Percentiles rank a stretch among this genome's conserved stretches.
Conservation (phyloP, 2,329 filamentous ascomycete genomes). For the Clathrospora elynae region DNA sequence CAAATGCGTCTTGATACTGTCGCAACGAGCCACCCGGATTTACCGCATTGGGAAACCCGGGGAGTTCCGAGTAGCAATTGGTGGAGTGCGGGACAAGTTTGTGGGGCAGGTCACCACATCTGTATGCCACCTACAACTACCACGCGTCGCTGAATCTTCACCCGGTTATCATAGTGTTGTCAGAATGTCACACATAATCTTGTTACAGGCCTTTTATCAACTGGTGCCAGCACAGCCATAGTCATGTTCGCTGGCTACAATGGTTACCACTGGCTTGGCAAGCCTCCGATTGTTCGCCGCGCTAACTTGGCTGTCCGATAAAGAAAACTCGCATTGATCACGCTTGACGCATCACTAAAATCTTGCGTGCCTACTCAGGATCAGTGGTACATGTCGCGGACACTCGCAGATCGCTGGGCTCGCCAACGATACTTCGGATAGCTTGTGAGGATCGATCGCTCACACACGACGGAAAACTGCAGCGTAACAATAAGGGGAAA, state of each 20-base stretch:
- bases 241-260: constrained; percentile 11
- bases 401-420: constrained; percentile 58
- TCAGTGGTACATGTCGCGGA: constrained; percentile 58
- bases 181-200: too few species aligned
- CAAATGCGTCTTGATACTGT: not conserved
- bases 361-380: constrained; percentile 5
- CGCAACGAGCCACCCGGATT: constrained; percentile 4
- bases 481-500: too few species aligned
- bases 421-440: constrained; percentile 55
- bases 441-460: constrained; percentile 16
- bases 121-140: too few species aligned
- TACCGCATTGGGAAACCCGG: constrained; percentile 11
- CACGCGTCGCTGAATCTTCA: too few species aligned
- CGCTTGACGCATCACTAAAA: constrained; percentile 16
- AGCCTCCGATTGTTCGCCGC: constrained; percentile 24
- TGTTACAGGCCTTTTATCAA: too few species aligned
- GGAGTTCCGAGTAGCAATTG: not conserved
- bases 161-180: too few species aligned
- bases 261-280: constrained; percentile 22
- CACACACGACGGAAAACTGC: not conserved
- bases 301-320: constrained; percentile 27
- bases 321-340: constrained; percentile 30
- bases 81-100: not conserved
- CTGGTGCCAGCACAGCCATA: constrained; percentile 7
- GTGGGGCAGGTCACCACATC: constrained; percentile 1